Evolutionary conservation across 228 moss, liverwort and hornwort species (phyloP), one percentile per base, ranked within the genome.

Genomic region (Sphagnum magellanicum): DNA sequence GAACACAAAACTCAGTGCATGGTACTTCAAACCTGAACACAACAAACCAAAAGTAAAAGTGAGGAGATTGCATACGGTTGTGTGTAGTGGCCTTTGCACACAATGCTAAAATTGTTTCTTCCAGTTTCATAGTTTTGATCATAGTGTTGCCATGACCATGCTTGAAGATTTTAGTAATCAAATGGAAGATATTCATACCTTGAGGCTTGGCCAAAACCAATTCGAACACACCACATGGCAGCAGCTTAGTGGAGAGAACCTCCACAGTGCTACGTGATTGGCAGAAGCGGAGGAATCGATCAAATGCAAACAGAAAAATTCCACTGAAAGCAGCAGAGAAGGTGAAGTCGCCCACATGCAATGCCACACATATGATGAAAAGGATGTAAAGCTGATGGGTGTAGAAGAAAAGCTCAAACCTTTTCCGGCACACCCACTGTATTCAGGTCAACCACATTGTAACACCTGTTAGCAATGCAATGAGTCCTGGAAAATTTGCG

Each of bases 371-470:
- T 53, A 93, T 66, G 8, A 84, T 76, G 62, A 95, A 90, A 50
- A 95, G 77, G 32, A 83, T 75, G 73, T 89, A 95, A 9, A 95
- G 83, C 69, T 95, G 95, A 71, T 95, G 95, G n/a, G 84, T 78
- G 83, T 83, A 92, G 74, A 81, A 95, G 76, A 95, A 95, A 70
- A 85, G 79, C 81, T 95, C 95, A 64, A 95, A 95, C 51, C 75
- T 73, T 16, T 66, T 79, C 74, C 67, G 78, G 70, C 95, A 84
- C 53, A 88, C 74, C 74, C 74, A 86, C 69, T 84, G 82, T 62
- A 87, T 67, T 50, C 92, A 87, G 32, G 92, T 82, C 14, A 67
- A 52, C 92, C 90, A 90, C 88, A 95, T 92, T 51, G 73, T 73
- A 73, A 89, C 73, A 51, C 92, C 95, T 67, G 87, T 72, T 14